Base-by-base conservation (phyloP, 2,329 filamentous ascomycete species). In the Stromatinia cepivora region DNA sequence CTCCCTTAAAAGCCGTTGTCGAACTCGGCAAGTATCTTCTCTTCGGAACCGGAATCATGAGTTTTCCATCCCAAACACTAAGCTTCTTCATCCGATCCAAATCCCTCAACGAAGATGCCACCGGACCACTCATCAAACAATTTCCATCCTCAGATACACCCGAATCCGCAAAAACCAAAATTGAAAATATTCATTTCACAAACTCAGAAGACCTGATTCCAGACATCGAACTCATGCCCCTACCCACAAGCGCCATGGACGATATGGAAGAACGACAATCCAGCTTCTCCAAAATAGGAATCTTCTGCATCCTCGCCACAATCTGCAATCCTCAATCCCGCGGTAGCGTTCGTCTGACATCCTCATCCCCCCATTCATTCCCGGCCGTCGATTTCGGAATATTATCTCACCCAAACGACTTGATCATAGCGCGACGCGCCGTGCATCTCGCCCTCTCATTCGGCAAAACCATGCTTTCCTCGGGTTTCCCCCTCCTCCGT, bases 381-480 rank as follows among this genome's bases (percentile, higher is more conserved):
- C 71, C 66, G 7, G 59, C 65, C n/a, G 66, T 72, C 20, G 69
- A 71, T 54, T 59, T 69, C 31, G 66, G 63, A 10, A 45, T 69
- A n/a, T 28, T 71, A 8, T 71, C 71, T 10, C 45, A 69, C 34
- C 64, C 70, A 9, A 6, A 0, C n/a, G 64, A 72, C 25, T 59
- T 39, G 5, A 50, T 50, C 17, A 45, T 57, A 13, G 64, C 66
- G 1, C 57, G 67, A 22, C 50, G 39, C 31, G 70, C 70, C 17
- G 57, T 72, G 4, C 63, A 65, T 4, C 58, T 72, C 11, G 48
- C 71, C 5, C 28, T 70, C 0, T 62, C 64, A 11, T 31, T 70
- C 3, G 67, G 70, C 7, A 46, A 62, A 10, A n/a, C 42, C 20
- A 72, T 72, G 64, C 57, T 62, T 52, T 54, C 57, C 17, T 42